Evolutionary conservation across 441 rosid genomes (phyloP).

Genomic region (Mallotus repandus): DNA sequence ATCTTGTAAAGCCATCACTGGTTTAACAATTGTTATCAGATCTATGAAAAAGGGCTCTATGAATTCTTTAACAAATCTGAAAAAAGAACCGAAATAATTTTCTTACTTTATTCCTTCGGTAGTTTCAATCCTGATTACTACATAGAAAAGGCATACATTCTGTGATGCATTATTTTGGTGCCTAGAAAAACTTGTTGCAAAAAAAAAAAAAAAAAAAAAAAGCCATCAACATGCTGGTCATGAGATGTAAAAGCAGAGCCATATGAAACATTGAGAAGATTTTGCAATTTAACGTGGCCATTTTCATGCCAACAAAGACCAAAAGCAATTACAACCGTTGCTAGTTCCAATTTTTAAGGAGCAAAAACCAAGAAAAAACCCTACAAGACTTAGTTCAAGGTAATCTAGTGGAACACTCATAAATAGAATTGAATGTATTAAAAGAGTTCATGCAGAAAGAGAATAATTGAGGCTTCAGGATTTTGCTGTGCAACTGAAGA

Average conservation of each 20-base stretch:
- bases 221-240: no score
- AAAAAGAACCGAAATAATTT: no score
- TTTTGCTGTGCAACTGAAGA: conserved; percentile 15
- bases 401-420: neutral
- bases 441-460: neutral
- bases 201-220: no score
- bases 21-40: neutral
- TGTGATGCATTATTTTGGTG: no score
- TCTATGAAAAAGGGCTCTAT: neutral
- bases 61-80: neutral
- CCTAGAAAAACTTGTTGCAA: no score
- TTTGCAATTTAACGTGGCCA: neutral
- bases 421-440: neutral
- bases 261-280: neutral
- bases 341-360: neutral
- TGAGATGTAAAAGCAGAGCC: no score
- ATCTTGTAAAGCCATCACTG: neutral
- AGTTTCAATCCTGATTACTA: neutral
- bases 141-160: neutral
- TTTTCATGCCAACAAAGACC: neutral
- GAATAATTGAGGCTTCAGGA: neutral
- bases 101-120: neutral
- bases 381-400: conserved; percentile 1
- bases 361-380: neutral
- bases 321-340: neutral